Conservation (phyloP, 768 basidiomycete species). For the Mycena galopus region DNA sequence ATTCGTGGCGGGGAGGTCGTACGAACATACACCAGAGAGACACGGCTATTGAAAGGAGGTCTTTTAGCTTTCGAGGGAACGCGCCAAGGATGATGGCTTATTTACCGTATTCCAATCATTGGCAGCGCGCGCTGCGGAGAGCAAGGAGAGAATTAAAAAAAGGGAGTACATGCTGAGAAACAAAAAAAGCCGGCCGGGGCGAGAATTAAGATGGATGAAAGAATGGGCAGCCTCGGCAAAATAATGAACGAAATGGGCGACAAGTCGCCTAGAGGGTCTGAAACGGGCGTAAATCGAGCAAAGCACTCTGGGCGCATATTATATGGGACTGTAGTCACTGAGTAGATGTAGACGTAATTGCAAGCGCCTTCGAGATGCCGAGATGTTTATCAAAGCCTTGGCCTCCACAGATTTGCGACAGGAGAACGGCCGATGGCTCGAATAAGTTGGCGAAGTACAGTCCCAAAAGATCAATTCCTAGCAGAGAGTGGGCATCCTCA, state of each 20-base stretch:
- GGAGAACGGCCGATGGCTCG: background rate
- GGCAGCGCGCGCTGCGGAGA: background rate
- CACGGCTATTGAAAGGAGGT: conserved; percentile 11
- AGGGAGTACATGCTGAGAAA: background rate
- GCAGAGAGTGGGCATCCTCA: background rate
- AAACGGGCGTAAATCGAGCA: background rate
- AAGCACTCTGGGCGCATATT: background rate
- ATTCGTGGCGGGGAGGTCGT: conserved; percentile 31
- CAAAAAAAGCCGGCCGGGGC: conserved; percentile 22
- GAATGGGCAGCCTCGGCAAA: conserved; percentile 5
- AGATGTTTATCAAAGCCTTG: background rate
- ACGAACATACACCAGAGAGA: conserved; percentile 24
- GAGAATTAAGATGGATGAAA: background rate
- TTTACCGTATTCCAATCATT: conserved; percentile 30
- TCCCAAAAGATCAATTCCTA: background rate
- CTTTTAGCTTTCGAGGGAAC: background rate
- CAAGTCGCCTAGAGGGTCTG: background rate
- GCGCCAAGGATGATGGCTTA: background rate
- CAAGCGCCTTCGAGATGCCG: background rate
- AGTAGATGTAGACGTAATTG: background rate
- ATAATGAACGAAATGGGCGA: background rate
- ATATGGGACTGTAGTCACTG: background rate
- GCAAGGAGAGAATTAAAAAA: conserved; percentile 12
- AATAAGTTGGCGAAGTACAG: background rate
- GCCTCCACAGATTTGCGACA: background rate